Base-by-base conservation (phyloP, 495 filamentous ascomycete genomes). In the Talaromyces liani region DNA sequence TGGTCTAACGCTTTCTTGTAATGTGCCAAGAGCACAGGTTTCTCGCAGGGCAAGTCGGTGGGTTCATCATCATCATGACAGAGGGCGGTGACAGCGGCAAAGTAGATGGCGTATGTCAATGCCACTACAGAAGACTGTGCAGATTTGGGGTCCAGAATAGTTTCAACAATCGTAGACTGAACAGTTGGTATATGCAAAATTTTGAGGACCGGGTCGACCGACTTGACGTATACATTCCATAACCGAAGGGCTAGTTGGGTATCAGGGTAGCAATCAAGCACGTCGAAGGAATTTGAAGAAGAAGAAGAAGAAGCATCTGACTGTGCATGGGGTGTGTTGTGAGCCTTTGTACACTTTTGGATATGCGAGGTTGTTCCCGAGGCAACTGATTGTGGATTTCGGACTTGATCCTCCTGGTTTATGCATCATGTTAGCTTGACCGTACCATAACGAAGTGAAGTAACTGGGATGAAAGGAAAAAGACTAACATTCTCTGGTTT, bases 231-330 rank as follows among this genome's bases (percentile, higher is more conserved):
- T 8, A 78, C 76, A 65, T 87, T 82, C 87, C 87, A 89, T 14
- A 90, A 72, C 54, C 75, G 73, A 64, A 91, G 83, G n/a, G 89
- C 84, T 45, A 89, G 84, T 60, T 88, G 80, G 9, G 85, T 72
- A 5, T 75, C 70, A 5, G 87, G 87, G 73, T 91, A 87, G 27
- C 82, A 73, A 55, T 62, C 58, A 9, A 65, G 33, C 14, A 63
- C 29, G 7, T 60, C 60, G 60, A 64, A 33, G 25, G 33, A 4
- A 39, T 57, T 33, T 65, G 51, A 62, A 51, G 45, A 39, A 36
- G 9, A 12, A 33, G 60, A 47, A 57, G 20, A 7, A 27, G 6
- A 47, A 9, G 61, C 7, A 41, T 57, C 16, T 57, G 25, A n/a
- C 51, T 61, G 57, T 10, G 18, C 8, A 61, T 47, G 59, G 18